A percentile compares a stretch with the other conserved stretches of the same genome.
phyloP scores from a whole-genome alignment of 768 basidiomycete genomes.

The Dioszegia crocea region DNA sequence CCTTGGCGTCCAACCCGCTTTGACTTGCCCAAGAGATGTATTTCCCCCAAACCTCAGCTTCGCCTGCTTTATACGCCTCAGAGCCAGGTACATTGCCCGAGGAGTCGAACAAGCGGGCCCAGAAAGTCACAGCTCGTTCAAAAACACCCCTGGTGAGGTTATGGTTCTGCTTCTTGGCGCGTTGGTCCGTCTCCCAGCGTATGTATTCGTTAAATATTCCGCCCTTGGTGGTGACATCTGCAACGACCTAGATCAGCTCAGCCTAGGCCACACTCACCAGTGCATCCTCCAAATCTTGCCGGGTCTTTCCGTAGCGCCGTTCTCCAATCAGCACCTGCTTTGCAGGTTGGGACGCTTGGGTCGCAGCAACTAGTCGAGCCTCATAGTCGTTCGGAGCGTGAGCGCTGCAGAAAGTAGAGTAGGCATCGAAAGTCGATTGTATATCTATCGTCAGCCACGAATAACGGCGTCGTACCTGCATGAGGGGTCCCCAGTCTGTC shows the following conservation, averaged over 20 bases:
- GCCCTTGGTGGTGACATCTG: conserved; percentile 3
- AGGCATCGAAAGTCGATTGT: conserved; percentile 75
- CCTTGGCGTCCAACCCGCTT: too few species aligned
- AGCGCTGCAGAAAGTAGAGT: conserved; percentile 82
- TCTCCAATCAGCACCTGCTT: conserved; percentile 61
- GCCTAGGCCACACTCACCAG: conserved; percentile 14
- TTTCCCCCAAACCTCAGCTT: conserved; percentile 35
- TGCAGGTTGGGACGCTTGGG: conserved; percentile 63
- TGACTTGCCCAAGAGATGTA: conserved; percentile 41
- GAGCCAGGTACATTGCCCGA: not conserved
- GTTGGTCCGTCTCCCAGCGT: conserved; percentile 34
- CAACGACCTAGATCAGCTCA: conserved; percentile 5
- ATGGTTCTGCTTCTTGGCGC: conserved; percentile 22
- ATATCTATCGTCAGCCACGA: conserved; percentile 55
- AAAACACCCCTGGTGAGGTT: conserved; percentile 20
- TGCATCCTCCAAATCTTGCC: conserved; percentile 37
- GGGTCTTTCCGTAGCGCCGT: conserved; percentile 58
- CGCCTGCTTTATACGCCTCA: conserved; percentile 31
- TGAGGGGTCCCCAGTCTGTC: conserved; percentile 31
- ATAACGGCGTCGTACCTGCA: not conserved
- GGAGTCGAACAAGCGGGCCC: conserved; percentile 9
- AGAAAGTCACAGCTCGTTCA: conserved; percentile 27
- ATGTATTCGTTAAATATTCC: conserved; percentile 23
- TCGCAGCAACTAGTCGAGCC: conserved; percentile 66
- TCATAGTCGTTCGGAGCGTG: conserved; percentile 76